Percentiles rank a stretch among this genome's conserved stretches.
phyloP scores from a whole-genome alignment of 2,329 filamentous ascomycete genomes.

The Trichoderma atrobrunneum region DNA sequence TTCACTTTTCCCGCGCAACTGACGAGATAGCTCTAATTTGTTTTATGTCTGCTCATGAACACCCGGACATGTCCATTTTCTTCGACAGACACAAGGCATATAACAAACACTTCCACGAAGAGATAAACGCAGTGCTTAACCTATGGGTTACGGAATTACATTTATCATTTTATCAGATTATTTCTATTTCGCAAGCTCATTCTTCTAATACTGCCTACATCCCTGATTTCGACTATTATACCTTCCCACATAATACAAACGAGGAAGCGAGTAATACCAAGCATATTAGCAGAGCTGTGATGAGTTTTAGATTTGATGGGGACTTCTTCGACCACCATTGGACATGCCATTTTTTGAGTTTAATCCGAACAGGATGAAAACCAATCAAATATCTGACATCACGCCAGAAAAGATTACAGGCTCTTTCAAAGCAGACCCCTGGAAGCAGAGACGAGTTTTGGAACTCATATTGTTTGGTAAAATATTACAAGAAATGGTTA shows the following conservation, averaged over 20 bases:
- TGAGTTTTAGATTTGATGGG: background rate
- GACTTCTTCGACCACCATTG: background rate
- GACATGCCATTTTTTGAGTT: background rate
- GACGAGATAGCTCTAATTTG: background rate
- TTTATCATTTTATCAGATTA: background rate
- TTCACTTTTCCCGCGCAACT: background rate
- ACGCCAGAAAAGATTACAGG: background rate
- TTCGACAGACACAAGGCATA: background rate
- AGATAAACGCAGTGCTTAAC: background rate
- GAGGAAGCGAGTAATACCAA: no score
- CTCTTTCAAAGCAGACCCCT: background rate
- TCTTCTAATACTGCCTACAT: background rate
- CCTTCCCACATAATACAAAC: background rate
- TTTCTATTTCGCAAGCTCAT: no score
- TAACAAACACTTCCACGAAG: background rate
- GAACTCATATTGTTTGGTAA: background rate
- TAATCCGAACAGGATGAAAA: rapidly evolving
- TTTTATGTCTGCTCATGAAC: rapidly evolving
- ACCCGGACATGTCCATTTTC: background rate
- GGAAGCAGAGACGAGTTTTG: background rate
- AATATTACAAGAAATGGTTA: background rate
- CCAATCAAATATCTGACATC: rapidly evolving
- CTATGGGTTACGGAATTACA: background rate
- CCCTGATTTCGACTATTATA: background rate
- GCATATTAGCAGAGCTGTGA: background rate